Conservation (phyloP, 306 rosid species). For the Potentilla sterilis region DNA sequence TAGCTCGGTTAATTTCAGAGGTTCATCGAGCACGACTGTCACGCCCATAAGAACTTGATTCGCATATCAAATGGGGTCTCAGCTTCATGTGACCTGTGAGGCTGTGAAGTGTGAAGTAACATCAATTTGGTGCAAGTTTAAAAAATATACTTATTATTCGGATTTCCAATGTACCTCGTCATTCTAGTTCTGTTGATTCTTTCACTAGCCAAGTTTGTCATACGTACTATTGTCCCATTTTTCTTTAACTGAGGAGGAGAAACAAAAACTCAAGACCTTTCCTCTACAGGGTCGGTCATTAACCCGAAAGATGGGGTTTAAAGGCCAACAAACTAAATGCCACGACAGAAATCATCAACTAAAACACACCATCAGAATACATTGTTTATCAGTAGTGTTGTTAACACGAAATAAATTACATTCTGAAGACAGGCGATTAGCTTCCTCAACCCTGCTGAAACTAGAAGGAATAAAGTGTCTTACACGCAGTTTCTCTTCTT, state of each 20-base stretch:
- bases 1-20: no score
- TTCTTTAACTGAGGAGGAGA: neutral
- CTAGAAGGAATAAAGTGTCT: neutral
- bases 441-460: neutral
- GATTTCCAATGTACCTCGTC: neutral
- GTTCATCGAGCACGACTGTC: neutral
- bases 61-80: neutral
- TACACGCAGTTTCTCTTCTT: neutral
- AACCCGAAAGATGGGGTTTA: neutral
- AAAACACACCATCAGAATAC: neutral
- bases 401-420: neutral
- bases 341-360: neutral
- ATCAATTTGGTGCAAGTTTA: neutral
- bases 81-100: neutral
- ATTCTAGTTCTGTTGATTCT: neutral
- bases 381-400: neutral
- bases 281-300: neutral
- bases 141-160: neutral
- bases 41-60: neutral
- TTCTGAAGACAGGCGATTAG: neutral
- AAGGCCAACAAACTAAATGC: neutral
- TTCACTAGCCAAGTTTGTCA: neutral
- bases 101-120: neutral
- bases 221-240: neutral
- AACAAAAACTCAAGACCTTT: neutral